These are phyloP conservation scores for Umbelopsis vinacea DNA, from an alignment of 192 early-diverging fungal genomes.

Conservation along the genomic window DNA sequence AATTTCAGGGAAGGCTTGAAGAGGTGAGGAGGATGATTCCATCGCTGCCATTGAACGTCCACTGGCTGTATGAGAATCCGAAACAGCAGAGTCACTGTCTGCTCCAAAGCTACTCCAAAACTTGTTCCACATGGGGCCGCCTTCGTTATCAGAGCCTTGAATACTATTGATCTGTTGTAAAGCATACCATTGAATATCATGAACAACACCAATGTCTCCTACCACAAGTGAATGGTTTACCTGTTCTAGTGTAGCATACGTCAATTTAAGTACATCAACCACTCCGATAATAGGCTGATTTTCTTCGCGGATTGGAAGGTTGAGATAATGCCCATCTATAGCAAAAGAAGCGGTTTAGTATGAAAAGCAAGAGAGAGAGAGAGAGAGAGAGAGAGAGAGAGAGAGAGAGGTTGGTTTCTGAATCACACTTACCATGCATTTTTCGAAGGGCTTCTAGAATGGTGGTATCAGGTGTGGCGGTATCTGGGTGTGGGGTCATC, in stretches of 20 bases:
- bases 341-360: background rate
- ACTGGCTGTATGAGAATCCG: conserved; percentile 58
- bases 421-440: conserved; percentile 68
- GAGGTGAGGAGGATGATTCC: conserved; percentile 43
- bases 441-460: conserved; percentile 83
- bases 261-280: conserved; percentile 83
- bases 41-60: conserved; percentile 44
- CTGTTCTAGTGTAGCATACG: conserved; percentile 83
- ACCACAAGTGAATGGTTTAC: conserved; percentile 44
- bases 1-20: conserved; percentile 58
- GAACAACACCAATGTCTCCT: background rate
- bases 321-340: conserved; percentile 80
- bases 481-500: conserved; percentile 94
- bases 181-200: no score
- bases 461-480: conserved; percentile 67
- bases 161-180: conserved; percentile 47
- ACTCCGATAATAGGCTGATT: conserved; percentile 72
- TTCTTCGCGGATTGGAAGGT: conserved; percentile 78
- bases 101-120: conserved; percentile 76
- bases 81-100: conserved; percentile 65
- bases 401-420: background rate
- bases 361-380: background rate
- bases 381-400: background rate
- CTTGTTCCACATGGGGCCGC: conserved; percentile 64
- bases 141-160: conserved; percentile 53